Evolutionary conservation across 2,329 filamentous ascomycete species (phyloP).

Genomic region (Emericellopsis cladophorae): DNA sequence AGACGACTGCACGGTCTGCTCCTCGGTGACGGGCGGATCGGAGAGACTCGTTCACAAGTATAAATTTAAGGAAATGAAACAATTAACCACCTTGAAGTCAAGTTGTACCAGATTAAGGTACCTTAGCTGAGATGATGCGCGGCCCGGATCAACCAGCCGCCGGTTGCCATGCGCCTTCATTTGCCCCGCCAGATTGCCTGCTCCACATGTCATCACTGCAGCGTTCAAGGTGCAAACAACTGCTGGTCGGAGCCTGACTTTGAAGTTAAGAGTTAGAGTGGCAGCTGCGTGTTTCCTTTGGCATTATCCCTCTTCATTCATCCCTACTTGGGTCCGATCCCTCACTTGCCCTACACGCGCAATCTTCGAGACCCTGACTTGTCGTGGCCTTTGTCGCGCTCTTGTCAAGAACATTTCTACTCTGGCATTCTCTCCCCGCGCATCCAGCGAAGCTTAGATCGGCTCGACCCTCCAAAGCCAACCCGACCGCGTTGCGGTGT

Average conservation of each 20-base stretch:
- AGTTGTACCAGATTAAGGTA: too few species aligned
- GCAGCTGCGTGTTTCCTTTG: too few species aligned
- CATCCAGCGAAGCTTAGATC: too few species aligned
- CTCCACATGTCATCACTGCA: constrained; percentile 3
- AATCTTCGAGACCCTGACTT: not conserved
- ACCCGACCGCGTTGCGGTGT: too few species aligned
- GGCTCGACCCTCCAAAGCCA: too few species aligned
- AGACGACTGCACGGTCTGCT: constrained; percentile 68
- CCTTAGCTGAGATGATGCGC: too few species aligned
- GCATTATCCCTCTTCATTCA: not conserved
- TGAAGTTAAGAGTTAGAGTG: too few species aligned
- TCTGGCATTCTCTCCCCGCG: too few species aligned
- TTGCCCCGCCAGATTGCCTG: constrained; percentile 2
- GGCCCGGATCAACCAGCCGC: not conserved
- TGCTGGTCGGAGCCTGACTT: not conserved
- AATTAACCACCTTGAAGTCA: not conserved
- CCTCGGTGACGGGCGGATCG: constrained; percentile 54
- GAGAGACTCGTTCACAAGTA: not conserved
- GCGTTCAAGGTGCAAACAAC: not conserved
- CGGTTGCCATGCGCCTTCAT: not conserved
- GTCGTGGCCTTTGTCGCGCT: too few species aligned
- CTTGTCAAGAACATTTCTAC: too few species aligned
- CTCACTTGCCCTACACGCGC: not conserved
- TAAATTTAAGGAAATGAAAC: not conserved
- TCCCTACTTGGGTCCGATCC: not conserved